Base-by-base conservation (phyloP, 805 yeast species). In the Hanseniaspora occidentalis region DNA sequence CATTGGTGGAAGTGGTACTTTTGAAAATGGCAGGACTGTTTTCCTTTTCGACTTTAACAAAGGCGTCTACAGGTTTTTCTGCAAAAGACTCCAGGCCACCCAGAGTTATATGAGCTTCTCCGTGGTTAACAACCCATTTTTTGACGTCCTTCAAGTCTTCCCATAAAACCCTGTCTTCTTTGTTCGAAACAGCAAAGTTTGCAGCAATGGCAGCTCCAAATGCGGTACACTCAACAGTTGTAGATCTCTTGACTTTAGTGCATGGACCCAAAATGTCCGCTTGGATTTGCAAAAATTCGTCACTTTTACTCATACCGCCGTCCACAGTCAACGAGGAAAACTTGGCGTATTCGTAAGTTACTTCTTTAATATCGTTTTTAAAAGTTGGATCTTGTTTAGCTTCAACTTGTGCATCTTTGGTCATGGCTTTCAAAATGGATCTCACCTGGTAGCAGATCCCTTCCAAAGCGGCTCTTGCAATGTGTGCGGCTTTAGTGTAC, bases 131-230 rank as follows among this genome's bases (percentile, higher is more conserved):
- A 33, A 92, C 96, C 59, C 85, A 86, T 45, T 95, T 88, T 61
- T 78, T 66, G 35, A 83, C 81, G 44, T 86, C 95, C 39, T 73
- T 79, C 46, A 86, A 64, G 49, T 76, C 73, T 42, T 68, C 69
- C 95, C 96, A 88, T 36, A 85, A 59, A 35, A 67, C 63, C 43
- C 83, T 71, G 17, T 76, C 74, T 19, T 66, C 61, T 11, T 75
- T 64, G 13, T 73, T 65, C 42, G 62, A 52, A 39, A 53, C 51
- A 6, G 67, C 75, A 52, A 86, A 65, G 10, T 96, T 95, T 2
- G 97, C 95, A 22, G 96, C 96, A 49, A 89, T 82, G 4, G 96
- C 96, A 6, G 95, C 95, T 22, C 97, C 97, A 46, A 88, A 70
- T 0, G 96, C 96, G 4, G 96, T 88, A 56, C 95, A 85, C 61